Evolutionary conservation across 306 rosid species (phyloP).

Genomic region (Lablab purpureus): DNA sequence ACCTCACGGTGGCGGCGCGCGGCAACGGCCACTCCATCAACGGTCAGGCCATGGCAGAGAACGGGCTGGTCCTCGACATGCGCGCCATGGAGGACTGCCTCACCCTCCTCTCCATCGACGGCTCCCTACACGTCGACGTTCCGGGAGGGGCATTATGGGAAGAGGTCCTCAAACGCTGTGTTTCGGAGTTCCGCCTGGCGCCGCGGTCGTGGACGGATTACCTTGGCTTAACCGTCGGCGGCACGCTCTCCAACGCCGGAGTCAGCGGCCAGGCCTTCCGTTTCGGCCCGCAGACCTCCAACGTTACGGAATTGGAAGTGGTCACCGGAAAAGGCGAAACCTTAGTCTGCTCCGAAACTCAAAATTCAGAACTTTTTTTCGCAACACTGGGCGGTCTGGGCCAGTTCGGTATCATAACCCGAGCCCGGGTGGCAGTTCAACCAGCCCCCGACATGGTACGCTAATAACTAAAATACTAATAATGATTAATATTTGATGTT

Average conservation of each 20-base stretch:
- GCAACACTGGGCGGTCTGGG: conserved; percentile 87
- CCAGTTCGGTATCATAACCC: conserved; percentile 88
- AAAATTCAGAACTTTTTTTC: conserved; percentile 82
- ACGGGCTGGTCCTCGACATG: conserved; percentile 88
- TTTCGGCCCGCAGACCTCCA: conserved; percentile 89
- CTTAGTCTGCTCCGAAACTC: conserved; percentile 63
- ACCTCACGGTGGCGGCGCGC: conserved; percentile 84
- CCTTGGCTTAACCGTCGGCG: conserved; percentile 87
- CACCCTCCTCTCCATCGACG: conserved; percentile 32
- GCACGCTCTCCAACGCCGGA: conserved; percentile 94
- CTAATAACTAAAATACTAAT: neutral
- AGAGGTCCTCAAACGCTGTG: conserved; percentile 78
- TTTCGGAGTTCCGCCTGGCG: conserved; percentile 54
- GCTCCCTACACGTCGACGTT: conserved; percentile 65
- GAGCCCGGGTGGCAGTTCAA: conserved; percentile 79
- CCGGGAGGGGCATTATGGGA: conserved; percentile 99
- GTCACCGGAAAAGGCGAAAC: conserved; percentile 88
- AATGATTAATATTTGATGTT: neutral
- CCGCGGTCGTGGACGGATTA: conserved; percentile 99
- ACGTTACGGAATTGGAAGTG: conserved; percentile 86
- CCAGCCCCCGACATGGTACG: conserved; percentile 83
- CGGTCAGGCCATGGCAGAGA: conserved; percentile 96
- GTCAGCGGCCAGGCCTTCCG: conserved; percentile 96
- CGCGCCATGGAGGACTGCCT: conserved; percentile 65
- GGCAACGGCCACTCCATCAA: conserved; percentile 98